Conservation (phyloP, 2,329 filamentous ascomycete genomes). For the Neophaeococcomyces mojaviensis region DNA sequence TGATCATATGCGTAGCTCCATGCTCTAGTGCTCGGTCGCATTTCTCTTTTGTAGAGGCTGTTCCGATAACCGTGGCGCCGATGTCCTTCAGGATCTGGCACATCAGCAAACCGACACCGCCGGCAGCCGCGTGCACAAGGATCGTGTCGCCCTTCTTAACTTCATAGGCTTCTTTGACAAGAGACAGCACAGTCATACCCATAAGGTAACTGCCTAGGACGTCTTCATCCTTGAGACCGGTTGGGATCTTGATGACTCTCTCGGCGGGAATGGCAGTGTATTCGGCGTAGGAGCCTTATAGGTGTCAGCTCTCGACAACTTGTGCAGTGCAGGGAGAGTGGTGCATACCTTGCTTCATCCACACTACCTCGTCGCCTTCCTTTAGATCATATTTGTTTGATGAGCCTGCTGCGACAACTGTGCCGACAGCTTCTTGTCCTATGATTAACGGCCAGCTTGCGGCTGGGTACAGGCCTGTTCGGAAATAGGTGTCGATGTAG, state of each 20-base stretch:
- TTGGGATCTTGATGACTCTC: conserved; percentile 57
- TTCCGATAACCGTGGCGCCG: conserved; percentile 72
- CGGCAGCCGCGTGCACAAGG: conserved; percentile 79
- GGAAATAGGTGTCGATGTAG: conserved; percentile 89
- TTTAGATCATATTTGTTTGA: conserved; percentile 47
- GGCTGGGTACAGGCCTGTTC: conserved; percentile 66
- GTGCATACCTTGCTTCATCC: conserved; percentile 39
- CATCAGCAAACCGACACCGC: conserved; percentile 71
- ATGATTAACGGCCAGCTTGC: conserved; percentile 66
- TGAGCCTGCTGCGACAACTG: conserved; percentile 55
- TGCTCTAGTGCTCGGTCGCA: conserved; percentile 59
- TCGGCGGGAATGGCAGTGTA: conserved; percentile 48
- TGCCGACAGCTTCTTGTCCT: conserved; percentile 71
- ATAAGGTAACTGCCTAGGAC: conserved; percentile 66
- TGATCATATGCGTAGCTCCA: conserved; percentile 65
- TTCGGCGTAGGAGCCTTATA: conserved; percentile 47
- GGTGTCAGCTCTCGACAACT: conserved; percentile 9
- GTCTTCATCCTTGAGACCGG: conserved; percentile 50
- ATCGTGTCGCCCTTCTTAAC: conserved; percentile 73
- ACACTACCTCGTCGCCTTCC: conserved; percentile 64
- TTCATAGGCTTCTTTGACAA: conserved; percentile 63
- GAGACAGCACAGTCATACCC: conserved; percentile 71
- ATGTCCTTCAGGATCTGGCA: conserved; percentile 61
- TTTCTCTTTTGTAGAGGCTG: conserved; percentile 67
- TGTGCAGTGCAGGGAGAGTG: not conserved